Evolutionary conservation across 2,329 filamentous ascomycete species (phyloP).

Genomic region (Ceratocystis colombiana): DNA sequence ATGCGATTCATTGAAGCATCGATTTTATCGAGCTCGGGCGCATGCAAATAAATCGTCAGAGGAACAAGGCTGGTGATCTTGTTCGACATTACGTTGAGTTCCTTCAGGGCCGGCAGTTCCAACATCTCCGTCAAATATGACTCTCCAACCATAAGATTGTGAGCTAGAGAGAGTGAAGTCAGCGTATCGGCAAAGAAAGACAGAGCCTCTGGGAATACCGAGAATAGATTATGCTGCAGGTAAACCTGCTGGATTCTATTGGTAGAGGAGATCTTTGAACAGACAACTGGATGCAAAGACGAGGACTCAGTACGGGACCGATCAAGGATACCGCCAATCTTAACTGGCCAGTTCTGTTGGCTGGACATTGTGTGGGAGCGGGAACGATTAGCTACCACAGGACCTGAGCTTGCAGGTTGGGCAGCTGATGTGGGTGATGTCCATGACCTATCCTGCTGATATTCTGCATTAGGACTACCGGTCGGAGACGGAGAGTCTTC

Average conservation of each 20-base stretch:
- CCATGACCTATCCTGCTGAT: not conserved
- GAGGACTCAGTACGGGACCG: constrained; percentile 56
- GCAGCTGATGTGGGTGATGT: not conserved
- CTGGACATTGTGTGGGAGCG: constrained; percentile 41
- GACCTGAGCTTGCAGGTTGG: not conserved
- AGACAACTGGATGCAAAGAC: constrained; percentile 48
- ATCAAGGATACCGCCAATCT: constrained; percentile 56
- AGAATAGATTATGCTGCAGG: constrained; percentile 68
- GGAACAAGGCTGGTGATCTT: constrained; percentile 60
- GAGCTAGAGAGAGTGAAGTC: constrained; percentile 60
- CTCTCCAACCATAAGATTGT: constrained; percentile 60
- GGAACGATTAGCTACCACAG: constrained; percentile 37
- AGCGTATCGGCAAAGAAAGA: constrained; percentile 61
- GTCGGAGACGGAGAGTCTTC: constrained; percentile 24
- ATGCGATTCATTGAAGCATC: constrained; percentile 80
- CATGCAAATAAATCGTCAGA: constrained; percentile 56
- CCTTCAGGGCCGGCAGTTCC: constrained; percentile 61
- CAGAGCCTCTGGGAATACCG: constrained; percentile 58
- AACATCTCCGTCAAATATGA: constrained; percentile 56
- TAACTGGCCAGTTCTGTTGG: constrained; percentile 45
- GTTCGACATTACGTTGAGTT: constrained; percentile 66
- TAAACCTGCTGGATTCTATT: constrained; percentile 50
- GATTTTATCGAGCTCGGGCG: constrained; percentile 63
- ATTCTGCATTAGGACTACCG: not conserved
- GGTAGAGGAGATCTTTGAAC: constrained; percentile 44